A percentile compares a stretch with the other conserved stretches of the same genome.
These are phyloP conservation scores for Talaromyces sp. DNA, from an alignment of 2,329 filamentous ascomycete genomes.

Conservation along the genomic window DNA sequence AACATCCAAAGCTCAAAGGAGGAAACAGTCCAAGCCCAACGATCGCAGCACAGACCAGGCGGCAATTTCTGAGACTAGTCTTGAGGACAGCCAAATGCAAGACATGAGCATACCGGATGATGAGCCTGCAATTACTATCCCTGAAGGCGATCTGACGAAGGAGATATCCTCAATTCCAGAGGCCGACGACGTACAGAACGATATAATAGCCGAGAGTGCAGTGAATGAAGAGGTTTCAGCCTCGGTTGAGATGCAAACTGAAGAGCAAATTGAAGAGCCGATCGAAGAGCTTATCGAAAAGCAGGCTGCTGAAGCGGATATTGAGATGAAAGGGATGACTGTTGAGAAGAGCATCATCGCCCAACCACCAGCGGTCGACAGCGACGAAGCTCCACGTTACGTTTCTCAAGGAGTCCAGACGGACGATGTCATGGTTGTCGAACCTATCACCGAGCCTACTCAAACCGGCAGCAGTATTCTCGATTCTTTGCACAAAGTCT, in stretches of 20 bases:
- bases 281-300: neutral
- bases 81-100: neutral
- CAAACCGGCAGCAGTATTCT: conserved; percentile 43
- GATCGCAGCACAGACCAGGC: neutral
- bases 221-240: neutral
- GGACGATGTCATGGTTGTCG: conserved; percentile 8
- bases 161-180: neutral
- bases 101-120: neutral
- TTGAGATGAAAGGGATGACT: neutral
- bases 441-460: conserved; percentile 13
- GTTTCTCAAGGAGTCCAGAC: conserved; percentile 20
- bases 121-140: neutral
- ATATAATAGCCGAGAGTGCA: neutral
- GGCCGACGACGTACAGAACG: neutral
- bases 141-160: neutral
- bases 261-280: neutral
- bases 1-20: neutral
- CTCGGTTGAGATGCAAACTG: neutral
- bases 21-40: neutral
- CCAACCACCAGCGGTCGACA: neutral
- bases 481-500: conserved; percentile 51
- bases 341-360: neutral
- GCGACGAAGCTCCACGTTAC: neutral
- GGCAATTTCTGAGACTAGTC: neutral
- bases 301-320: neutral